Conservation (phyloP, 2,329 filamentous ascomycete species). For the Mycosphaerella arachidis region DNA sequence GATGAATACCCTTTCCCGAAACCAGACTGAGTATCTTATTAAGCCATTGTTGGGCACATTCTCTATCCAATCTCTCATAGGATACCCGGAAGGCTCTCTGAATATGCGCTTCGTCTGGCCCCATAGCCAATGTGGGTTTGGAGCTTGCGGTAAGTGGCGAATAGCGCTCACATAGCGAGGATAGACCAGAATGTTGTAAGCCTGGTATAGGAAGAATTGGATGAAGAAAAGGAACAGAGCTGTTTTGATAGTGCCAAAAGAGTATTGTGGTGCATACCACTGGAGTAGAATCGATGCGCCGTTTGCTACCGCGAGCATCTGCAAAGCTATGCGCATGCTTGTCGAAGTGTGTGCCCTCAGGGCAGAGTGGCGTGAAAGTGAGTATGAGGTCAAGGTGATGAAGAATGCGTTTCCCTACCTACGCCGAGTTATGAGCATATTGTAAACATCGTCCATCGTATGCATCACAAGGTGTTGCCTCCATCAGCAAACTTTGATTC, state of each 20-base stretch:
- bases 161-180: constrained; percentile 56
- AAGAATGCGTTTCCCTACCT: not conserved
- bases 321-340: not conserved
- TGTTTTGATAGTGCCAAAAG: constrained; percentile 36
- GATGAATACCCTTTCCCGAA: constrained; percentile 43
- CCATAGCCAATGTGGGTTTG: constrained; percentile 40
- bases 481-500: not conserved
- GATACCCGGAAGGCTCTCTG: constrained; percentile 41
- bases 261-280: constrained; percentile 4
- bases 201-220: constrained; percentile 33
- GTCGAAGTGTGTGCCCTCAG: not conserved
- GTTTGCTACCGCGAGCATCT: not conserved
- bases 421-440: not conserved
- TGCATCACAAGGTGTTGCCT: not conserved
- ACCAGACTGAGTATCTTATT: constrained; percentile 48
- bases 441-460: not conserved
- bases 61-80: constrained; percentile 49
- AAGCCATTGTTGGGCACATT: constrained; percentile 53
- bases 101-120: constrained; percentile 43
- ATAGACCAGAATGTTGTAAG: constrained; percentile 50
- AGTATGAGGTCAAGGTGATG: not conserved
- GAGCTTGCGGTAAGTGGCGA: constrained; percentile 52
- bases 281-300: not conserved
- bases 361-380: not conserved
- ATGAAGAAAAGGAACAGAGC: constrained; percentile 39